phyloP scores from a whole-genome alignment of 495 filamentous ascomycete genomes.

The Platismatia glauca region DNA sequence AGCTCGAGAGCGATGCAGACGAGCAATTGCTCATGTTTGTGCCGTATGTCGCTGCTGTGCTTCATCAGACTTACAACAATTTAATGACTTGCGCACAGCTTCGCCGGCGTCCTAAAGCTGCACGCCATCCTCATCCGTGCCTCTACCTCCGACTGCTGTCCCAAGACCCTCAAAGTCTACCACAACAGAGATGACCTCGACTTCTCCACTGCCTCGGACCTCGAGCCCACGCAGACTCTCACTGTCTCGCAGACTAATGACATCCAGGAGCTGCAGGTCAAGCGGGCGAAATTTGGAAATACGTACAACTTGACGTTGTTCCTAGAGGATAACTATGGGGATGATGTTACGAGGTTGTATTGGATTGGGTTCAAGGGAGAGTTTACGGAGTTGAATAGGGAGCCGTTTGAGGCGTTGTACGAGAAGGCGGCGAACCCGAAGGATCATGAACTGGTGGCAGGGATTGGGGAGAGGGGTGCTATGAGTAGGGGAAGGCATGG shows the following conservation, averaged over 20 bases:
- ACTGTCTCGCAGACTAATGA: conserved; percentile 70
- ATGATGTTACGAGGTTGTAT: conserved; percentile 64
- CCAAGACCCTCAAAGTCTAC: conserved; percentile 72
- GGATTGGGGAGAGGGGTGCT: conserved; percentile 34
- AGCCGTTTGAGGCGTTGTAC: conserved; percentile 78
- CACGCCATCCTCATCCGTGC: conserved; percentile 81
- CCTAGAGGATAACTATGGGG: conserved; percentile 57
- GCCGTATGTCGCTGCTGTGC: conserved; percentile 55
- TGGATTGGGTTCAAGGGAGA: conserved; percentile 92
- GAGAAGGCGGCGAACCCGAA: conserved; percentile 86
- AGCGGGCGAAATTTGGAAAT: conserved; percentile 79
- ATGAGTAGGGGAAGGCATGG: conserved; percentile 19
- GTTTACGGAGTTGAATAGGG: conserved; percentile 74
- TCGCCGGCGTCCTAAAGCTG: conserved; percentile 86
- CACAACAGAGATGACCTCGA: conserved; percentile 81
- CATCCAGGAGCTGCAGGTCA: conserved; percentile 75
- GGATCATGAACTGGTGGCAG: conserved; percentile 59
- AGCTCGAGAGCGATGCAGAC: conserved; percentile 77
- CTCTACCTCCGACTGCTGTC: conserved; percentile 59
- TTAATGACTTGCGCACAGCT: conserved; percentile 42
- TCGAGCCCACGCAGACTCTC: conserved; percentile 64
- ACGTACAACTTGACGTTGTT: conserved; percentile 71
- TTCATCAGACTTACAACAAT: not conserved
- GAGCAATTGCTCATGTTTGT: conserved; percentile 89
- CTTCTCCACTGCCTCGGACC: conserved; percentile 63